Evolutionary conservation across 768 basidiomycete species (phyloP).

Genomic region (Crucibulum laeve): DNA sequence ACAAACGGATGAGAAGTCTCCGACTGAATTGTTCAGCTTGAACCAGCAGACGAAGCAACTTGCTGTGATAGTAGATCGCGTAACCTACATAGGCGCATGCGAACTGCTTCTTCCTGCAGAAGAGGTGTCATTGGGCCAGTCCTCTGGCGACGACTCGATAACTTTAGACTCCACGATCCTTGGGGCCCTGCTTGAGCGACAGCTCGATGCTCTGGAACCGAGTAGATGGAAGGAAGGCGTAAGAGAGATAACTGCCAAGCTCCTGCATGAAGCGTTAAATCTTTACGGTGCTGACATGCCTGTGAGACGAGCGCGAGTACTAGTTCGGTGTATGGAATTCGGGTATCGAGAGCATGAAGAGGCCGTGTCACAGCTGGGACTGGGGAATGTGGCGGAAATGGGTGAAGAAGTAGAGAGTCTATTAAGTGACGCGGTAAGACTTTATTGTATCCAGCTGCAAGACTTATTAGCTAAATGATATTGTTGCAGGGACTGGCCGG

Average conservation of each 20-base stretch:
- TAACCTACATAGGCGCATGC: constrained; percentile 62
- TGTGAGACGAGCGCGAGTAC: constrained; percentile 51
- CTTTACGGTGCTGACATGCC: constrained; percentile 50
- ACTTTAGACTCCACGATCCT: constrained; percentile 26
- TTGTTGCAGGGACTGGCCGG: constrained; percentile 24
- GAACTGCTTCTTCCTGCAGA: constrained; percentile 55
- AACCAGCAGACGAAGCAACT: constrained; percentile 49
- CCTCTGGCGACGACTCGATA: constrained; percentile 3
- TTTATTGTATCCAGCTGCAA: background rate
- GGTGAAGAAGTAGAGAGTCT: constrained; percentile 38
- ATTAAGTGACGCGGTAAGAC: constrained; percentile 36
- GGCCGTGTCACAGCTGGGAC: constrained; percentile 19
- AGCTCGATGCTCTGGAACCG: constrained; percentile 50
- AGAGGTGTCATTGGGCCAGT: constrained; percentile 40
- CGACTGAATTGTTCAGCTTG: constrained; percentile 31
- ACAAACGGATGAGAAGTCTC: constrained; percentile 21
- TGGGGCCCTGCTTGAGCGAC: constrained; percentile 60
- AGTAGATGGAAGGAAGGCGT: constrained; percentile 58
- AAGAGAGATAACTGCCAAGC: constrained; percentile 25
- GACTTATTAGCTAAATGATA: background rate
- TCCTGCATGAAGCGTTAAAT: constrained; percentile 46
- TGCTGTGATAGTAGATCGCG: constrained; percentile 53
- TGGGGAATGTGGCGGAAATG: constrained; percentile 29
- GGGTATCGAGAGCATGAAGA: constrained; percentile 29
- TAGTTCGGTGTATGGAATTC: constrained; percentile 53